phyloP scores from a whole-genome alignment of 805 yeast species.

The Nakazawaea wickerhamii region DNA sequence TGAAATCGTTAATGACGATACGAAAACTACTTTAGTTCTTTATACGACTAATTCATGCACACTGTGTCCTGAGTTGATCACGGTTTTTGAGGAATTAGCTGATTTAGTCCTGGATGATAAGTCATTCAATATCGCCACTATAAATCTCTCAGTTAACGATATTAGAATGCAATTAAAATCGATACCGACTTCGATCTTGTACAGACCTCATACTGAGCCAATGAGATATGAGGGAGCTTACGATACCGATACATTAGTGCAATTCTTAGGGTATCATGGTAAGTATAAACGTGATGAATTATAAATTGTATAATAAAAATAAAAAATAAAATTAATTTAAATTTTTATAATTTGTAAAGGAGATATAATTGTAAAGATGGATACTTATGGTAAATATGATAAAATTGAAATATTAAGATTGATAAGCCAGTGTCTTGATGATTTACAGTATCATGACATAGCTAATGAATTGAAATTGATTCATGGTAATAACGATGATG shows the following conservation, averaged over 20 bases:
- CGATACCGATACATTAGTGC: not conserved
- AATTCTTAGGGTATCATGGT: not conserved
- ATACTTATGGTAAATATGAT: slow-evolving; percentile 9
- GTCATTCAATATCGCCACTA: slow-evolving; percentile 71
- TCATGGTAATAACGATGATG: slow-evolving; percentile 6
- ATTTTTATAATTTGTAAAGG: not conserved
- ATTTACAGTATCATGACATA: slow-evolving; percentile 39
- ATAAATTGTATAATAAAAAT: not conserved
- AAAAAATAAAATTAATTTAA: not conserved
- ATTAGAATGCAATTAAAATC: slow-evolving; percentile 71
- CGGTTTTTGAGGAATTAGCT: slow-evolving; percentile 83
- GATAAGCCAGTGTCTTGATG: slow-evolving; percentile 44
- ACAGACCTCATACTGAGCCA: slow-evolving; percentile 64
- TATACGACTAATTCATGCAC: slow-evolving; percentile 98
- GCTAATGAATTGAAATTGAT: slow-evolving; percentile 32
- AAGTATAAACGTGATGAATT: not conserved
- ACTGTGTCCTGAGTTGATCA: slow-evolving; percentile 88
- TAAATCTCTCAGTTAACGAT: slow-evolving; percentile 88
- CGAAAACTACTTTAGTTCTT: slow-evolving; percentile 63
- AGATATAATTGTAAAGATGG: not conserved
- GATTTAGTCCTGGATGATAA: slow-evolving; percentile 51
- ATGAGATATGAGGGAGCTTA: slow-evolving; percentile 2
- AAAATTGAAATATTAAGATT: slow-evolving; percentile 20
- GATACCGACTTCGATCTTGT: slow-evolving; percentile 87
- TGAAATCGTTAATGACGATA: slow-evolving; percentile 55